Evolutionary conservation across 2,329 filamentous ascomycete genomes (phyloP), one percentile per base, ranked within the genome.

Genomic region (Pseudogymnoascus sp.): DNA sequence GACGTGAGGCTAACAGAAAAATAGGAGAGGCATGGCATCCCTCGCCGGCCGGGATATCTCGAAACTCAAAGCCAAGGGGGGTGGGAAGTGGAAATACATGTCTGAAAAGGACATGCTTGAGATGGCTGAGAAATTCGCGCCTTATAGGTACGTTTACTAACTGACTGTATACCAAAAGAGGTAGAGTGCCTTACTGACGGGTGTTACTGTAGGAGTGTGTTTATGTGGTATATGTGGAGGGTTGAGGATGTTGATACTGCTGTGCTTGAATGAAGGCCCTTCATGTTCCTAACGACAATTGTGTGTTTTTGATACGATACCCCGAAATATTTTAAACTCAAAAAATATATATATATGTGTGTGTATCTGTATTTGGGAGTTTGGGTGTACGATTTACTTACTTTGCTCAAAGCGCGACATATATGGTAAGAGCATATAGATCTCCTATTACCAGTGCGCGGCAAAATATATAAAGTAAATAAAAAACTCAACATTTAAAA

Each of bases 161-260:
- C 25, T 28, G 23, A 23, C 25, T 28, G 25, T 28, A 28, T 28
- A 28, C 25, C 5, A 6, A 28, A 28, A 28, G 25, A 28, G 16
- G 61, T 63, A 28, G 64, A 60, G 66, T 4, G 6, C 5, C 43
- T 48, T 48, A 14, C 43, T 48, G 10, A 48, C 43, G 4, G 5
- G 5, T 48, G 4, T 3, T 45, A 4, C 28, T 62, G n/a, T n/a
- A 88, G 93, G 73, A 95, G 89, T 71, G 75, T 97, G 48, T 96
- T 96, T 72, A 97, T 97, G 93, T 97, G 93, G 93, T 96, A 96
- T 74, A 96, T 96, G 90, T 97, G 93, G 93, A 81, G 89, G 65
- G 86, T 93, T 10, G 89, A 89, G 73, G 86, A 92, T 73, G 91
- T 92, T 3, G 89, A 96, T 75, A 77, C 93, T 25, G 85, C 81